Conservation (phyloP, 1,284 basidiomycete genomes). For the Nidula niveotomentosa region DNA sequence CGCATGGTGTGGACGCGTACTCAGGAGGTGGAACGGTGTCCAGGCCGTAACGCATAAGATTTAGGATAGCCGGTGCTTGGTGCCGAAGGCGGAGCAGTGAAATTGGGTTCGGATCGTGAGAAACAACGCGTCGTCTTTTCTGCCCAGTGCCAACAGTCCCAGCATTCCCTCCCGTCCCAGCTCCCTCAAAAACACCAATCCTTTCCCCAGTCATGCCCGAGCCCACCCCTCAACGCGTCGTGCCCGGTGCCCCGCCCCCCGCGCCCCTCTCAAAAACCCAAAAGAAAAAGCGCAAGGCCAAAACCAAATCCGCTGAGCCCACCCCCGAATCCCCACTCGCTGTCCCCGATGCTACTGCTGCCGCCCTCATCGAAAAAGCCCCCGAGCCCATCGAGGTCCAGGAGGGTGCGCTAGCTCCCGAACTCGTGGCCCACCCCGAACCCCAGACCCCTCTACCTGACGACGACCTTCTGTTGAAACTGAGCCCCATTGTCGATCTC, state of each 20-base stretch:
- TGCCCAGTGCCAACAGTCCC: conserved; percentile 17
- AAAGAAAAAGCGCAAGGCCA: conserved; percentile 69
- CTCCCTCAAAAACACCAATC: conserved; percentile 47
- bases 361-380: conserved; percentile 48
- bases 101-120: conserved; percentile 22
- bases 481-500: conserved; percentile 74
- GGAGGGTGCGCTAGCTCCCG: conserved; percentile 47
- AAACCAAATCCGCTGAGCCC: conserved; percentile 34
- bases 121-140: conserved; percentile 29
- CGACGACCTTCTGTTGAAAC: conserved; percentile 43
- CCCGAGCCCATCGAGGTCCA: conserved; percentile 47
- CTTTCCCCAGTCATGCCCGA: conserved; percentile 14
- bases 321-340: conserved; percentile 8
- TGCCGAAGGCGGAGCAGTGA: neutral
- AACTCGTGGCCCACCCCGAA: conserved; percentile 44
- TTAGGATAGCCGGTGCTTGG: no score
- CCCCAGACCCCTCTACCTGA: conserved; percentile 37
- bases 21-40: neutral
- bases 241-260: conserved; percentile 75
- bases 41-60: neutral
- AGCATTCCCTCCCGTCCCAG: conserved; percentile 13
- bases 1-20: neutral
- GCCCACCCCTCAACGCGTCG: conserved; percentile 36
- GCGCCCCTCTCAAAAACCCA: conserved; percentile 55
- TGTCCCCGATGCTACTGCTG: conserved; percentile 20